Evolutionary conservation across 2,329 filamentous ascomycete species (phyloP).

Genomic region (Didymella pinodella): DNA sequence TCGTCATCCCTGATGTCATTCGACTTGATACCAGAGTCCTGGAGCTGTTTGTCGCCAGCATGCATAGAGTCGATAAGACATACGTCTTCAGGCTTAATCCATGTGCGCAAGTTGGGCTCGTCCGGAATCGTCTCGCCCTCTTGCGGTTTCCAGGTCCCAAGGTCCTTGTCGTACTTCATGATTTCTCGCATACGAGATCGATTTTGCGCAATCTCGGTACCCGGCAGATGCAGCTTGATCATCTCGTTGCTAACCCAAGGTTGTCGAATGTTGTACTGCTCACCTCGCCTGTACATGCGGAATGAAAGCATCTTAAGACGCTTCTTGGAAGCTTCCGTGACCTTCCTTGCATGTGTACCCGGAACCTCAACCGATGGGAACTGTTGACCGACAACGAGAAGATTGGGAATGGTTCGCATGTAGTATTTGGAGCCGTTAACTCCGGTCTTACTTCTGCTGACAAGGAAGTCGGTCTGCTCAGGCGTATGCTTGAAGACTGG

Average conservation of each 20-base stretch:
- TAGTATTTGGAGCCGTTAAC: constrained; percentile 80
- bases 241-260: constrained; percentile 78
- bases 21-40: constrained; percentile 85
- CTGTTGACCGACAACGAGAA: constrained; percentile 90
- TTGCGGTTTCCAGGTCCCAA: constrained; percentile 80
- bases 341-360: constrained; percentile 90
- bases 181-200: constrained; percentile 98
- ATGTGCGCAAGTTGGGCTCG: constrained; percentile 78
- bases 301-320: constrained; percentile 95
- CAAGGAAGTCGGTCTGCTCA: constrained; percentile 82
- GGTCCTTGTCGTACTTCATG: constrained; percentile 85
- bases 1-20: constrained; percentile 70
- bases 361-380: constrained; percentile 93
- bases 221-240: constrained; percentile 77
- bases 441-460: constrained; percentile 82
- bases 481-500: constrained; percentile 89
- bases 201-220: constrained; percentile 93
- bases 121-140: constrained; percentile 79
- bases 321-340: constrained; percentile 97
- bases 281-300: constrained; percentile 81
- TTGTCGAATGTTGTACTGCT: constrained; percentile 73
- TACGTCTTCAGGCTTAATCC: constrained; percentile 95
- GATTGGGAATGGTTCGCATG: constrained; percentile 86
- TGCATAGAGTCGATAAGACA: constrained; percentile 97
- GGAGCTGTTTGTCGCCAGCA: constrained; percentile 87